A percentile compares a stretch with the other conserved stretches of the same genome.
These are phyloP conservation scores for Parietaria judaica DNA, from an alignment of 306 rosid genomes.

Conservation along the genomic window DNA sequence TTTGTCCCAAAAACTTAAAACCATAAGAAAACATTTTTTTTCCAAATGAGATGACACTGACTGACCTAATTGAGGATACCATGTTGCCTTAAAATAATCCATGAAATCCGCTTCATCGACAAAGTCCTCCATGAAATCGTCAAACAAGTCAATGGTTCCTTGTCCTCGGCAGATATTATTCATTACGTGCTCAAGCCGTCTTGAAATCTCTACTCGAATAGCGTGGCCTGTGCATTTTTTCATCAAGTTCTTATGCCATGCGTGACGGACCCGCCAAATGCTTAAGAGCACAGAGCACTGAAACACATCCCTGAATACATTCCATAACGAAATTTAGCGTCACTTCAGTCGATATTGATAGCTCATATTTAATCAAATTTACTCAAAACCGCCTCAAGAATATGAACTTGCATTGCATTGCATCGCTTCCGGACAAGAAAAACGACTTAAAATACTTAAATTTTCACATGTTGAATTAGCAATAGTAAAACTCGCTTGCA, in stretches of 20 bases:
- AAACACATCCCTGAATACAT: slow-evolving; percentile 68
- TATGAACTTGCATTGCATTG: neutral
- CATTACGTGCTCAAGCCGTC: slow-evolving; percentile 48
- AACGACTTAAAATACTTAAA: neutral
- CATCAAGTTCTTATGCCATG: slow-evolving; percentile 72
- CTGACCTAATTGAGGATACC: slow-evolving; percentile 83
- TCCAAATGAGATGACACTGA: slow-evolving; percentile 12
- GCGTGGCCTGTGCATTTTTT: slow-evolving; percentile 44
- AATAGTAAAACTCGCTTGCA: no score
- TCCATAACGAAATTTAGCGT: neutral
- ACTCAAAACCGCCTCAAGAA: no score
- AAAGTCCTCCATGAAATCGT: slow-evolving; percentile 62
- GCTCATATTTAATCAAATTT: no score
- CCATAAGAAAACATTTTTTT: no score
- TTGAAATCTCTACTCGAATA: slow-evolving; percentile 58
- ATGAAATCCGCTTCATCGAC: slow-evolving; percentile 56
- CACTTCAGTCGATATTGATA: no score
- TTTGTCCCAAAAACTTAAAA: no score
- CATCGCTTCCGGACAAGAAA: neutral
- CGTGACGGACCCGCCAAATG: slow-evolving; percentile 79
- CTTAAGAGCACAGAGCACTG: slow-evolving; percentile 69
- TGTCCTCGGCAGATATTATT: slow-evolving; percentile 45
- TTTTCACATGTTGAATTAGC: no score
- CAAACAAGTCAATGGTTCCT: slow-evolving; percentile 49
- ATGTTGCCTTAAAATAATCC: slow-evolving; percentile 82